These are phyloP conservation scores for Colletotrichum sp. DNA, from an alignment of 2,329 filamentous ascomycete species.

Conservation along the genomic window DNA sequence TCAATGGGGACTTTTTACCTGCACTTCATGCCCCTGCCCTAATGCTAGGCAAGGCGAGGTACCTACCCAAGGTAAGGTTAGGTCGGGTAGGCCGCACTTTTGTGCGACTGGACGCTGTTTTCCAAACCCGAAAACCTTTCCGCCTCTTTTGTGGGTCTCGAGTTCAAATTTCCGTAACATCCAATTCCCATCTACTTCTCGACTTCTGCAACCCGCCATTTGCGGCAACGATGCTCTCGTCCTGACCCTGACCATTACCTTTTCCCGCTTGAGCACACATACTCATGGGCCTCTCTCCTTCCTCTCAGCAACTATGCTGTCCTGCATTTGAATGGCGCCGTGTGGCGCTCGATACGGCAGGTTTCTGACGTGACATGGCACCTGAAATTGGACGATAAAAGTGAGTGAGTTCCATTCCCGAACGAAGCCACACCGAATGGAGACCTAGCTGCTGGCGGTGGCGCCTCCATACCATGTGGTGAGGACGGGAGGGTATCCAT, in stretches of 20 bases:
- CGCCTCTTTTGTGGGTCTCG: not conserved
- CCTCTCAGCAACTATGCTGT: not conserved
- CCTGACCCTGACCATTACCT: not conserved
- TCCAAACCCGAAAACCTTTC: not conserved
- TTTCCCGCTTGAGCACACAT: not conserved
- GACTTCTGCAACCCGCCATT: not conserved
- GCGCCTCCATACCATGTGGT: not conserved
- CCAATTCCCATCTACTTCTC: not conserved
- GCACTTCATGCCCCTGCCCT: not conserved
- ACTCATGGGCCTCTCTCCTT: not conserved
- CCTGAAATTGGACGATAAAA: not conserved
- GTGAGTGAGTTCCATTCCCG: not conserved
- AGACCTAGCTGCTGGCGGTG: not conserved
- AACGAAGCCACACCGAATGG: not conserved
- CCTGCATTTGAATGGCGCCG: not conserved
- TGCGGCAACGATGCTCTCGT: not conserved
- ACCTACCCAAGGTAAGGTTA: not conserved
- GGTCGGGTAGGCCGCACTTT: not conserved
- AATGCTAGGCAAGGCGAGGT: not conserved
- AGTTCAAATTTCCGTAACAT: not conserved
- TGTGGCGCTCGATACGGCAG: not conserved
- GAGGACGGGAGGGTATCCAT: not conserved
- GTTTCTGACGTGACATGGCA: not conserved
- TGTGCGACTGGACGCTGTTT: not conserved
- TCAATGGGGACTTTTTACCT: not conserved